phyloP scores from a whole-genome alignment of 768 basidiomycete genomes.

The Tricholoma matsutake region DNA sequence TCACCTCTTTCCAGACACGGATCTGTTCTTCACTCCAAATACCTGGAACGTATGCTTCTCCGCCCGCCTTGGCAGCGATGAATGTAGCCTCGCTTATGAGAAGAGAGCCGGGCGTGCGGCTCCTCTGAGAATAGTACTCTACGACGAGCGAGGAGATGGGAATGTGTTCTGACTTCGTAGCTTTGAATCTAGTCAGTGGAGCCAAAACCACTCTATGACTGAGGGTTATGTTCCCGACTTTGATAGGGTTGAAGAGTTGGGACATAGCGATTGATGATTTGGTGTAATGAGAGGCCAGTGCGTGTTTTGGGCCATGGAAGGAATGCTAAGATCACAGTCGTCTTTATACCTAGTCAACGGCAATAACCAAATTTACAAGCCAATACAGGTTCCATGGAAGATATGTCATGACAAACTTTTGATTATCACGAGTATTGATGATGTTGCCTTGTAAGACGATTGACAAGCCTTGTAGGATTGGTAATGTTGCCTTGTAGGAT shows the following conservation, averaged over 20 bases:
- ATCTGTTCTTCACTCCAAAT: constrained; percentile 65
- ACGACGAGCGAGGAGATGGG: constrained; percentile 27
- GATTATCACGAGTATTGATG: too few species aligned
- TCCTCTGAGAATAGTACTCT: constrained; percentile 37
- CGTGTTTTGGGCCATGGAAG: too few species aligned
- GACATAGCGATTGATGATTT: not conserved
- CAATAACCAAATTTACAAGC: too few species aligned
- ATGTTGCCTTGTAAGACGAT: too few species aligned
- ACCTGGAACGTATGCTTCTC: constrained; percentile 51
- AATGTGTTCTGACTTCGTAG: constrained; percentile 17
- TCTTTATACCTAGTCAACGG: not conserved
- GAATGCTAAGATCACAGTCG: too few species aligned
- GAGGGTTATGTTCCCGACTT: not conserved
- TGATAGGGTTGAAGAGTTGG: not conserved
- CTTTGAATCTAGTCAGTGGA: not conserved
- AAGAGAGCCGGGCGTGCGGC: constrained; percentile 36
- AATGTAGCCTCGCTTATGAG: constrained; percentile 45
- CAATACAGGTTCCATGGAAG: too few species aligned
- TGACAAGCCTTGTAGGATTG: too few species aligned
- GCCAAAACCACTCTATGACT: not conserved
- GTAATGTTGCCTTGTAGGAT: too few species aligned
- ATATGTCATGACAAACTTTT: too few species aligned
- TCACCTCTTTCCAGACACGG: constrained; percentile 51
- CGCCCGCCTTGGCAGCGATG: constrained; percentile 48
- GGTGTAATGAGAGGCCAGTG: too few species aligned